phyloP scores from a whole-genome alignment of 1,284 basidiomycete genomes.

The Grifola frondosa region DNA sequence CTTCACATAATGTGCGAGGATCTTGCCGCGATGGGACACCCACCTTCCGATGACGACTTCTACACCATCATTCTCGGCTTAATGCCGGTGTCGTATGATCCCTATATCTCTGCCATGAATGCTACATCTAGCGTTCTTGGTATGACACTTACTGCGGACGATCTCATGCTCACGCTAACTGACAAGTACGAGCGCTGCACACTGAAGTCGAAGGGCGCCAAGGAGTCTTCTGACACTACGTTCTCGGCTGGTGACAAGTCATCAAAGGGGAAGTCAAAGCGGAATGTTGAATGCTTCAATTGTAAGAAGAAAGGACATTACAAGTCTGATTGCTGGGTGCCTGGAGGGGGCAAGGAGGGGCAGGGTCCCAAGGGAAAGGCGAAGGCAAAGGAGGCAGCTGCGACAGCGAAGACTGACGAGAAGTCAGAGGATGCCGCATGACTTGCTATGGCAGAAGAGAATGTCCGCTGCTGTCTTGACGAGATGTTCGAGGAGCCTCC shows the following conservation, averaged over 20 bases:
- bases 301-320: conserved; percentile 26
- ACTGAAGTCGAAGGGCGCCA: conserved; percentile 3
- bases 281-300: conserved; percentile 22
- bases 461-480: no score
- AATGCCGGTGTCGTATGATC: conserved; percentile 17
- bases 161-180: conserved; percentile 14
- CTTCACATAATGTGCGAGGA: conserved; percentile 18
- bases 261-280: conserved; percentile 9
- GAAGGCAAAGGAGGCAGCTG: conserved; percentile 14
- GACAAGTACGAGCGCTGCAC: conserved; percentile 16
- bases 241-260: conserved; percentile 7
- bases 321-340: conserved; percentile 25
- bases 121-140: conserved; percentile 1
- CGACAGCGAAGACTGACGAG: conserved; percentile 5
- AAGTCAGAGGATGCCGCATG: conserved; percentile 7
- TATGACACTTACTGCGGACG: conserved; percentile 9
- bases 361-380: conserved; percentile 20
- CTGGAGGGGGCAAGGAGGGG: conserved; percentile 32
- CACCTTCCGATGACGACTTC: conserved; percentile 15
- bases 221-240: conserved; percentile 3
- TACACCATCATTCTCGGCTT: conserved; percentile 15
- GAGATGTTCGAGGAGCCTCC: no score
- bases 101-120: conserved; percentile 9
- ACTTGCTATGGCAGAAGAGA: no score
- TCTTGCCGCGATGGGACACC: conserved; percentile 19